Percentiles rank a stretch among this genome's conserved stretches.
phyloP scores from a whole-genome alignment of 129 eudicot species.

The Arctium minus region DNA sequence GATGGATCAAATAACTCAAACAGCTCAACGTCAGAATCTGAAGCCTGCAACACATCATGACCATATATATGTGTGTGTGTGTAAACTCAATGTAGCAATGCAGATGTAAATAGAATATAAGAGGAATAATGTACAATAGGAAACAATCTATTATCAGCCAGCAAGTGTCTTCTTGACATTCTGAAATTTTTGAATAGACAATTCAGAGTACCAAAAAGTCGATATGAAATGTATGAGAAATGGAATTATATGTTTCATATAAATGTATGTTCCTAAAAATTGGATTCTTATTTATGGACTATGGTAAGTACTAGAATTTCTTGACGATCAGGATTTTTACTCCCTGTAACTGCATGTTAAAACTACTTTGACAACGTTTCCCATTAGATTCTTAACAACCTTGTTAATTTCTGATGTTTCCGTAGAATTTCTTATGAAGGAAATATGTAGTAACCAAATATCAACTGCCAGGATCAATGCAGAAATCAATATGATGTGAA shows the following conservation, averaged over 20 bases:
- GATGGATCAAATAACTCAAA: slow-evolving; percentile 73
- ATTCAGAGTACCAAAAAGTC: too few relatives aligned
- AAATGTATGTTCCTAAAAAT: neutral
- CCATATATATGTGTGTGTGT: neutral
- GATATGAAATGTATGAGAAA: neutral
- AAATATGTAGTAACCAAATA: neutral
- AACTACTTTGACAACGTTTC: neutral
- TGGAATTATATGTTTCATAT: too few relatives aligned
- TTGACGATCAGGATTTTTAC: neutral
- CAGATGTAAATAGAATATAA: neutral
- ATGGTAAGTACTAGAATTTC: neutral
- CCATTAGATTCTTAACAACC: neutral
- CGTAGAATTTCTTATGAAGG: neutral
- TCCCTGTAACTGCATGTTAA: neutral
- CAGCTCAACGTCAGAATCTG: slow-evolving; percentile 46
- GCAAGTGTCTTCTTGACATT: neutral
- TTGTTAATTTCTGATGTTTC: neutral
- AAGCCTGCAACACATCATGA: slow-evolving; percentile 42
- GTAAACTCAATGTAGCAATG: neutral
- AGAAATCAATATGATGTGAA: neutral
- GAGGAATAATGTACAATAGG: neutral
- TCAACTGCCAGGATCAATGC: neutral
- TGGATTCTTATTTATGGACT: neutral
- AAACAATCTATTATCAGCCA: neutral
- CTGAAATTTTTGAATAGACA: neutral